Evolutionary conservation across 164 flowering plant species (phyloP), one percentile per base, ranked within the genome.

Genomic region (Stephania japonica): DNA sequence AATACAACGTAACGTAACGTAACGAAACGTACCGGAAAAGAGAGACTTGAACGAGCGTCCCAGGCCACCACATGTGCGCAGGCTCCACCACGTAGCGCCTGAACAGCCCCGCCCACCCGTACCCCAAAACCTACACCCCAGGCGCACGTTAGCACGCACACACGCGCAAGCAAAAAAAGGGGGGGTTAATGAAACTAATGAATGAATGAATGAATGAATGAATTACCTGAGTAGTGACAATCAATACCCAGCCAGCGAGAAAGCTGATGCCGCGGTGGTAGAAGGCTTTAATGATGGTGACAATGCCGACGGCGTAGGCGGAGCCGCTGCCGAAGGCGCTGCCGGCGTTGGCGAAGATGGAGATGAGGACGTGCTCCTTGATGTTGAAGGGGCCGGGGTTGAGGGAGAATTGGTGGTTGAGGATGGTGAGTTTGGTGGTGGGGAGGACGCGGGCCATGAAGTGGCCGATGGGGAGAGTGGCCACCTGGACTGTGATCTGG

Each of bases 271-370:
- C 80, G 67, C 88, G 72, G 7, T 68, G 26, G 53, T 91, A 91
- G 69, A 91, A 87, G 0, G 91, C 97, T 72, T 86, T 91, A 21
- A 89, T 86, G 4, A 91, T 91, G 13, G 72, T 79, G 0, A 91
- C 85, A 71, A 70, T 89, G 4, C 87, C 75, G 24, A 91, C 87
- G 5, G 89, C 96, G 53, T 85, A 88, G 53, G 93, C 90, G 1
- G 84, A 65, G 1, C 93, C 90, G 12, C 49, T 50, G 0, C 93
- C 93, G 61, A 91, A 90, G 2, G 89, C 96, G 62, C 79, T 81
- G 0, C 96, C 92, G 14, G 96, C 96, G 67, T 89, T 89, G 13
- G 96, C 96, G 69, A 91, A 91, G 41, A 91, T 89, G 7, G 91
- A 73, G 7, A 91, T 86, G 10, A 91, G 80, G 3, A 91, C 97